Base-by-base conservation (phyloP, 2,329 filamentous ascomycete species). In the Claviceps maximensis region DNA sequence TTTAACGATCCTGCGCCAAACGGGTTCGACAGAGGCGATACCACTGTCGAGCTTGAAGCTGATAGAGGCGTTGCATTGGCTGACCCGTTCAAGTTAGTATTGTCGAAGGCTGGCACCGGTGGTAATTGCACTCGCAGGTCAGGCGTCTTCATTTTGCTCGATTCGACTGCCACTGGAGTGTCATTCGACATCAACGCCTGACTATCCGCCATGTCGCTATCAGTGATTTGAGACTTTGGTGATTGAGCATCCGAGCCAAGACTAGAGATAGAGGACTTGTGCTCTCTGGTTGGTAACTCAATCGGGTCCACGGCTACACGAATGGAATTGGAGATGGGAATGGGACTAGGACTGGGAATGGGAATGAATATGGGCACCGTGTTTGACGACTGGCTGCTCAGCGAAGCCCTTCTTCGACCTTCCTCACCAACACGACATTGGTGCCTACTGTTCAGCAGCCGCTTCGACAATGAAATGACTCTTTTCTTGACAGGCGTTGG, bases 61-160 rank as follows among this genome's bases (percentile, higher is more conserved):
- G 76, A 75, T 8, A 74, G 61, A 1, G 79, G 76, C 0, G 76
- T 78, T 2, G 69, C 53, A 4, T 13, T 13, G 8, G 50, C 40
- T 10, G 45, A 45, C 4, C 50, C 70, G 2, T 61, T 63, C 19
- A 71, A 59, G 1, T 62, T 63, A 1, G 69, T 61, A 45, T 62
- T 71, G 49, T 72, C 70, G 33, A 82, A 79, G 0, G 68, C 61
- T 0, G 79, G 76, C 1, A 77, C 69, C 2, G 78, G 74, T 8
- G 81, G 79, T 63, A 82, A 67, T 52, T 82, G 78, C 7, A 83
- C 75, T 13, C 71, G 70, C 4, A 78, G 58, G 50, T 78, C 74
- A 0, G 71, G 70, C 1, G 71, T 69, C 53, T 67, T 75, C 41
- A 58, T 65, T 58, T 68, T 74, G n/a, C 46, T 2, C 49, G 49